These are phyloP conservation scores for Ramaria sp. DNA, from an alignment of 768 basidiomycete species.

Conservation along the genomic window DNA sequence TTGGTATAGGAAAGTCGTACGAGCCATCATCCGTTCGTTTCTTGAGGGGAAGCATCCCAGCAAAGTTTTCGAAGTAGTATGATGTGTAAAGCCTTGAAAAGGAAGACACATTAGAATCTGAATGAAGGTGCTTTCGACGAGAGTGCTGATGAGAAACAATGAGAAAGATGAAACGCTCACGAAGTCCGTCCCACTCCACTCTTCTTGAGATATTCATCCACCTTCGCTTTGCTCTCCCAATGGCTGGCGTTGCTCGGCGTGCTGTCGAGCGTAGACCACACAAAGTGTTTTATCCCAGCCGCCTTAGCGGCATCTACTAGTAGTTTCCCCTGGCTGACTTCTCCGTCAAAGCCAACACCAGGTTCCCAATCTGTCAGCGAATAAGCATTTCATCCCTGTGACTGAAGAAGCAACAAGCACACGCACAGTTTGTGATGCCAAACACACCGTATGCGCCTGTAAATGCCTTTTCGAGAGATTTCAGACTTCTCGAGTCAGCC, in stretches of 20 bases:
- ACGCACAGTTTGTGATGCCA: slow-evolving; percentile 11
- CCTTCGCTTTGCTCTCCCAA: slow-evolving; percentile 18
- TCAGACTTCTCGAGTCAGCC: slow-evolving; percentile 9
- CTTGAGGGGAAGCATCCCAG: neutral
- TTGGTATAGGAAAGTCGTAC: neutral
- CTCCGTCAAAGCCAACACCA: neutral
- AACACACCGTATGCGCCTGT: slow-evolving; percentile 14
- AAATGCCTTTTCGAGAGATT: slow-evolving; percentile 10
- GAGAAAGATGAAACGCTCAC: too few species aligned
- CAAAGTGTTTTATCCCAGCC: slow-evolving; percentile 16
- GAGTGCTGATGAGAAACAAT: too few species aligned
- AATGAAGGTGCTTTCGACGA: neutral
- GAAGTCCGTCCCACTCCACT: slow-evolving; percentile 18
- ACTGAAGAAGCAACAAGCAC: neutral
- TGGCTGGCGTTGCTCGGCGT: slow-evolving; percentile 10
- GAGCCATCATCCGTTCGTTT: neutral
- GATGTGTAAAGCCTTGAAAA: slow-evolving; percentile 7
- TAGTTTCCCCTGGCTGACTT: slow-evolving; percentile 10
- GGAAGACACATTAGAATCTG: neutral
- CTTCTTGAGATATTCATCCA: slow-evolving; percentile 17
- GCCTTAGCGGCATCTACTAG: slow-evolving; percentile 20
- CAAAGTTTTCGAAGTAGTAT: slow-evolving; percentile 10
- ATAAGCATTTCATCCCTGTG: neutral
- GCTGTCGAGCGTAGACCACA: slow-evolving; percentile 13
- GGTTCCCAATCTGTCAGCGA: neutral